Base-by-base conservation (phyloP, 108 stramenopile genomes). In the Licmophora abbreviata region DNA sequence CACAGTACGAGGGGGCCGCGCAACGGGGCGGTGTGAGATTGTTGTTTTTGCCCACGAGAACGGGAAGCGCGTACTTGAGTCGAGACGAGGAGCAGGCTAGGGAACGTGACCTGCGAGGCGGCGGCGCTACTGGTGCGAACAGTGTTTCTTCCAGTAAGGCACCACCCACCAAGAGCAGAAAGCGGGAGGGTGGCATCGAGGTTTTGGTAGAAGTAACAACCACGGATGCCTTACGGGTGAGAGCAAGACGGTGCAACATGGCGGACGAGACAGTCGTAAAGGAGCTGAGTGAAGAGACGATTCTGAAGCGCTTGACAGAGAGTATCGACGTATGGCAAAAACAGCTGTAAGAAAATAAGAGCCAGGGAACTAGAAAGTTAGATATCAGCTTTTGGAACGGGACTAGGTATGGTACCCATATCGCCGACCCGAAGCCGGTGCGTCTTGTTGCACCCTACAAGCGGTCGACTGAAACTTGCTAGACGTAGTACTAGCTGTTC, bases 181-280 rank as follows among this genome's bases (percentile, higher is more conserved):
- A 54, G 41, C 67, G 72, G 56, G 80, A 85, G 43, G 88, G 88
- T 21, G 88, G 88, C 1, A 59, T 91, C 14, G 80, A 85, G 59
- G 61, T 91, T 0, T 61, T 79, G 36, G 77, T 84, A 14, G 88
- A 91, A 68, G 59, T 73, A 20, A 74, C 66, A 0, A 59, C 30
- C 12, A 26, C 57, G 4, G 48, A 55, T n/a, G 33, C 53, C 6
- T 49, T 91, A 8, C 77, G 88, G 26, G 83, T 91, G 18, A 69
- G 88, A 48, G 88, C 82, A 0, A 56, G 76, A 12, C 67, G 88
- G 33, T 84, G 82, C 59, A 91, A 91, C 48, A 79, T 83, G 59
- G 75, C 74, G 21, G 61, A 64, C 11, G 78, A 66, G 28, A 76
- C 77, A 6, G 66, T 80, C 18, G 63, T 84, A n/a, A 86, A 86